Percentiles rank a stretch among this genome's conserved stretches.
phyloP scores from a whole-genome alignment of 2,329 filamentous ascomycete species.

The Aspergillus aculeatinus region DNA sequence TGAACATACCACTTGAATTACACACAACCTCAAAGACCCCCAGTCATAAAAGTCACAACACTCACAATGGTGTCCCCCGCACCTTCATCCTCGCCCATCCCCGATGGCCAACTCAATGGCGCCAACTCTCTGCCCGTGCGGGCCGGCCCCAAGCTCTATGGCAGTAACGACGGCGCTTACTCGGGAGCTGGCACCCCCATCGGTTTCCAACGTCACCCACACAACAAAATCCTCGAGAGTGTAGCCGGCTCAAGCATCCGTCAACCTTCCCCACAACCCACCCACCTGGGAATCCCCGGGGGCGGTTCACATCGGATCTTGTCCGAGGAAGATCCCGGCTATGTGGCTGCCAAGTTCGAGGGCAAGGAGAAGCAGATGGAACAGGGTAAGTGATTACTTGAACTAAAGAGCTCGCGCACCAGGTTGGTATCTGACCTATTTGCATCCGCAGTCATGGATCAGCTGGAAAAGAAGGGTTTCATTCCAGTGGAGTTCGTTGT shows the following conservation, averaged over 20 bases:
- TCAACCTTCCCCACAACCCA: conserved; percentile 82
- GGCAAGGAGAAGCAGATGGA: conserved; percentile 92
- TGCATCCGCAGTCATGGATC: conserved; percentile 66
- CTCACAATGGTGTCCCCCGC: conserved; percentile 32
- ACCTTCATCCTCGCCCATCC: conserved; percentile 25
- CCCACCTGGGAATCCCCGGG: conserved; percentile 73
- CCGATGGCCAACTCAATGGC: conserved; percentile 30
- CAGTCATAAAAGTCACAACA: conserved; percentile 9
- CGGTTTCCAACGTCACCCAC: conserved; percentile 43
- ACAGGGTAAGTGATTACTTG: conserved; percentile 56
- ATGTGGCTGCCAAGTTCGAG: conserved; percentile 90
- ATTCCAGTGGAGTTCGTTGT: conserved; percentile 82
- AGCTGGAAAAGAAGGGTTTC: conserved; percentile 77
- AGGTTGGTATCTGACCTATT: neutral
- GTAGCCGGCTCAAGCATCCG: conserved; percentile 56
- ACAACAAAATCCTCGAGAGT: conserved; percentile 60
- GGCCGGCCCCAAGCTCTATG: conserved; percentile 33
- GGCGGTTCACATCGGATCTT: conserved; percentile 65
- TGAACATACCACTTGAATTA: neutral
- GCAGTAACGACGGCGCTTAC: conserved; percentile 32
- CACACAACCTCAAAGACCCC: neutral
- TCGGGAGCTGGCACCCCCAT: conserved; percentile 43
- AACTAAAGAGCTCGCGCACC: neutral
- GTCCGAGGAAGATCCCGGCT: conserved; percentile 87
- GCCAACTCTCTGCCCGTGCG: conserved; percentile 27